phyloP scores from a whole-genome alignment of 305 asterid species.

The Fraxinus velutina region DNA sequence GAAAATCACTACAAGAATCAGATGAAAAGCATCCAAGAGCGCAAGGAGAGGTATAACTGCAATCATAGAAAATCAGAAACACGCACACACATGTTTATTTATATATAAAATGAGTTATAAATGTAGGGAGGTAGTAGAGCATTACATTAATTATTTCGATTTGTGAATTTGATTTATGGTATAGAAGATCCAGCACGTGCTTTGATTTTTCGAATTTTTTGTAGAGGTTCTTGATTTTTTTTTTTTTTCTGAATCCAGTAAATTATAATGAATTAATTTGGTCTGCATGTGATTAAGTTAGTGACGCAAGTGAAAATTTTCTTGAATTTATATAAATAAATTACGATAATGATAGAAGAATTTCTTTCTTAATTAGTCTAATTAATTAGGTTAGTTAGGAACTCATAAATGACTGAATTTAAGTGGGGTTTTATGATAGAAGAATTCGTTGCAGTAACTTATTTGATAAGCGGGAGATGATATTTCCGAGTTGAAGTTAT shows the following conservation, averaged over 20 bases:
- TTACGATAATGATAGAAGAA: neutral
- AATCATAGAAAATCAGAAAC: neutral
- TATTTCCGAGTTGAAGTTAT: neutral
- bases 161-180: constrained; percentile 10
- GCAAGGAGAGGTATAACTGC: constrained; percentile 53
- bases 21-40: constrained; percentile 65
- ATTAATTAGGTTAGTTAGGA: neutral
- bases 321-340: neutral
- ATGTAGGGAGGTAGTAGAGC: constrained; percentile 14
- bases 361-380: constrained; percentile 7
- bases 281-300: neutral
- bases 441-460: neutral
- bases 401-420: neutral
- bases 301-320: constrained; percentile 7
- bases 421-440: neutral
- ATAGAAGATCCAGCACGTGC: constrained; percentile 36
- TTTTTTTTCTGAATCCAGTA: constrained; percentile 11
- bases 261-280: constrained; percentile 7
- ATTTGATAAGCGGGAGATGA: neutral
- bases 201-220: neutral
- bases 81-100: neutral
- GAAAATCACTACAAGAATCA: constrained; percentile 77
- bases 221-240: neutral
- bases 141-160: neutral
- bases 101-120: neutral